Evolutionary conservation across 495 filamentous ascomycete genomes (phyloP).

Genomic region (Podospora sp.): DNA sequence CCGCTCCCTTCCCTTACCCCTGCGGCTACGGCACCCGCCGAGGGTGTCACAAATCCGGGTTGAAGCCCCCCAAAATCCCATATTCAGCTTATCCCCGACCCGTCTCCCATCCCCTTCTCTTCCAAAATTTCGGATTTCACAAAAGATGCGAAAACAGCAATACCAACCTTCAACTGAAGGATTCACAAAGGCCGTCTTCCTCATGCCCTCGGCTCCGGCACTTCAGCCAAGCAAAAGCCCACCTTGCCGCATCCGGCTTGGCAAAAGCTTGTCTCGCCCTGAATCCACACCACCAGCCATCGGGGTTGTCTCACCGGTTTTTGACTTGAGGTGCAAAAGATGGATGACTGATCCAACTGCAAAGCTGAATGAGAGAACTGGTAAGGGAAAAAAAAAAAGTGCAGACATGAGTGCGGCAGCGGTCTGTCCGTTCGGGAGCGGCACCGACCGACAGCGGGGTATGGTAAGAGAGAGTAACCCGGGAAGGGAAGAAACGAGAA

Average conservation of each 20-base stretch:
- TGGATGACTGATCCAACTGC: too few species aligned
- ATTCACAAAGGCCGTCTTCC: neutral
- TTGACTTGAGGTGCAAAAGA: neutral
- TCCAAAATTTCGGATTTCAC: too few species aligned
- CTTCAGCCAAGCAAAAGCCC: neutral
- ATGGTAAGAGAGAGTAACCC: neutral
- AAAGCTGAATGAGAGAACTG: too few species aligned
- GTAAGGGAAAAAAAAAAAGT: too few species aligned
- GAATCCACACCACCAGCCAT: neutral
- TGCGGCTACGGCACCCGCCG: constrained; percentile 13
- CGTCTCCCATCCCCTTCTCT: neutral
- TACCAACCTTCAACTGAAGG: too few species aligned
- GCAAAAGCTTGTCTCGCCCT: constrained; percentile 32
- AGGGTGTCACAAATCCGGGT: neutral
- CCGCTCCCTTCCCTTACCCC: neutral
- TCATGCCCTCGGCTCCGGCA: neutral
- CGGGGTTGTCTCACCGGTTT: neutral
- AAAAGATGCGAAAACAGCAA: too few species aligned
- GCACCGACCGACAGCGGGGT: neutral
- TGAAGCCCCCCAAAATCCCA: neutral
- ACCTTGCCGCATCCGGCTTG: constrained; percentile 25
- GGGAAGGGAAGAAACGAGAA: neutral
- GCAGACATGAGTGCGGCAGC: too few species aligned
- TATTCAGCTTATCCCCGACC: neutral
- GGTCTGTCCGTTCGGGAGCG: too few species aligned